Evolutionary conservation across 768 basidiomycete genomes (phyloP).

Genomic region (Phaeotremella skinneri): DNA sequence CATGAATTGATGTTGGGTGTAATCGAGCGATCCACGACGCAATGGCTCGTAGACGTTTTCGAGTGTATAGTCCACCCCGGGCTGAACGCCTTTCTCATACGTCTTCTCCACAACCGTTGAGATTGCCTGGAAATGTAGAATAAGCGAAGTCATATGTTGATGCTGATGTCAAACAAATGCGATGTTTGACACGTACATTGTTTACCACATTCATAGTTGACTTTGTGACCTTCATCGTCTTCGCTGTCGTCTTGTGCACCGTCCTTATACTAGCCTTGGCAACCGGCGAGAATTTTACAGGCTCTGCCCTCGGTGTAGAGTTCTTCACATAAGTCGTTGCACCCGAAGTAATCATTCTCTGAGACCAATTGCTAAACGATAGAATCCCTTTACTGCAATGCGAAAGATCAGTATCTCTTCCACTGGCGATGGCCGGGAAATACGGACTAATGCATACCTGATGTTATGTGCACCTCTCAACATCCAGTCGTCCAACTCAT

Average conservation of each 20-base stretch:
- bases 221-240: conserved; percentile 66
- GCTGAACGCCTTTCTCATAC: conserved; percentile 24
- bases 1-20: neutral
- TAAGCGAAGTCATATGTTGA: neutral
- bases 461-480: conserved; percentile 61
- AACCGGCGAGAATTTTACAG: conserved; percentile 62
- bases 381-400: conserved; percentile 64
- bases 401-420: conserved; percentile 5
- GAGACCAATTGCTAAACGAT: conserved; percentile 62
- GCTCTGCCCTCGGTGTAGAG: conserved; percentile 59
- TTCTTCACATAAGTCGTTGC: conserved; percentile 64
- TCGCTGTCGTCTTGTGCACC: conserved; percentile 65
- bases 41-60: neutral
- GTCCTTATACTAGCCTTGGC: conserved; percentile 62
- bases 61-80: conserved; percentile 15
- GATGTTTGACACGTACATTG: conserved; percentile 34
- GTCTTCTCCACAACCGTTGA: conserved; percentile 34
- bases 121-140: conserved; percentile 25
- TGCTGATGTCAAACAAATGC: neutral
- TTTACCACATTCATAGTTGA: conserved; percentile 65
- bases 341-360: conserved; percentile 63
- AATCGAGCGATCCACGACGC: neutral
- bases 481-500: conserved; percentile 67
- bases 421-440: no score
- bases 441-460: no score